Evolutionary conservation across 768 basidiomycete species (phyloP), one percentile per base, ranked within the genome.

Genomic region (Rhodotorula paludigena): DNA sequence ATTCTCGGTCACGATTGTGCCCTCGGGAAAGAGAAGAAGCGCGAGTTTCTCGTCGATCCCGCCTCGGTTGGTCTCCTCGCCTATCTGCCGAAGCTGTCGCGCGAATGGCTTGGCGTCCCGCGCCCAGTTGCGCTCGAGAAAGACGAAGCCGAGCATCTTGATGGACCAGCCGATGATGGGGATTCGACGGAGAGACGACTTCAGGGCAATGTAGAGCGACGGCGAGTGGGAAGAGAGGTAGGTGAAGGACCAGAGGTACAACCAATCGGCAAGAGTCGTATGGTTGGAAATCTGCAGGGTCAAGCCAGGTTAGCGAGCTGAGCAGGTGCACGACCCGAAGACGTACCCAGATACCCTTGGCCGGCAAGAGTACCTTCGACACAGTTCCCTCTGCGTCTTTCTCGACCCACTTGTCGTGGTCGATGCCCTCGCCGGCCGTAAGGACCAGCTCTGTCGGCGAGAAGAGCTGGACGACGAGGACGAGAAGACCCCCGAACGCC

Each of bases 101-200:
- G 85, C 83, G 12, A 97, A 82, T 67, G 86, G 83, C 11, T 82
- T 75, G 64, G 85, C 82, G 77, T 98, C 93, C 25, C 88, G 84
- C 3, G 87, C 87, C 93, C 93, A 98, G n/a, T 89, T 91, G 33
- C 93, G 87, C 23, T 87, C 86, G 33, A 98, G 84, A 78, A 97
- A 98, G 64, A 96, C 90, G 78, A 98, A 98, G 66, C 87, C 83
- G 79, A 85, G 96, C 80, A 92, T 87, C 82, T 88, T 88, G 89
- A 83, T 61, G 79, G 92, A 92, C 87, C 90, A 91, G 23, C 93
- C 93, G n/a, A 92, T 77, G 57, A 98, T 77, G 35, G 93, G 93
- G 16, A 96, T 77, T 81, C 83, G 85, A 74, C 88, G 89, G 66
- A 97, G 81, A 72, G 87, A 89, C 78, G 87, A 87, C 83, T 97